Percentiles rank a stretch among this genome's conserved stretches.
Conservation (phyloP, 441 rosid genomes). For the Isatis lusitanica region DNA sequence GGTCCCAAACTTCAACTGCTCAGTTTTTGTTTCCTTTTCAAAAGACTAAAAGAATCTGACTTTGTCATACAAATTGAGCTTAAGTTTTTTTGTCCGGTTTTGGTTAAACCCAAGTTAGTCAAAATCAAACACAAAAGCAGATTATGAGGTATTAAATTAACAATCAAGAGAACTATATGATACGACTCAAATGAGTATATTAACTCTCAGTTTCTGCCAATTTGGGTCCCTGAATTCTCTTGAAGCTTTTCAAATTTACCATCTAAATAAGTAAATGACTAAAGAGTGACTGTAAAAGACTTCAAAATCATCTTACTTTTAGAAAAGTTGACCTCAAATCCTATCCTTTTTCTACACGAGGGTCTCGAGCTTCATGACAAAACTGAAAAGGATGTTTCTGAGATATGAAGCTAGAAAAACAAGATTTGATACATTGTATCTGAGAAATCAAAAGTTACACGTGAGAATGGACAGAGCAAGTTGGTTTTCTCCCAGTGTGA, state of each 20-base stretch:
- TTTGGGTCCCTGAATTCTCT: background rate
- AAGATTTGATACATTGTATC: constrained; percentile 18
- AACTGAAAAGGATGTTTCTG: background rate
- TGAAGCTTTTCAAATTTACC: background rate
- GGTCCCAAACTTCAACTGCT: constrained; percentile 32
- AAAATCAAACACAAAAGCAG: constrained; percentile 15
- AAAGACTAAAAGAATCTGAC: constrained; percentile 6
- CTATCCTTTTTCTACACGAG: background rate
- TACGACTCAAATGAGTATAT: background rate
- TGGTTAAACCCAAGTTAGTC: constrained; percentile 19
- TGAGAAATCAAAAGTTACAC: background rate
- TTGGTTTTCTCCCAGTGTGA: background rate
- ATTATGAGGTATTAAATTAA: constrained; percentile 16
- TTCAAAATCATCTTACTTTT: background rate
- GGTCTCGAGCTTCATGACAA: constrained; percentile 25
- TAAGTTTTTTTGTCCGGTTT: background rate
- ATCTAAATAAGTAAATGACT: background rate
- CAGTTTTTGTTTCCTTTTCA: constrained; percentile 27
- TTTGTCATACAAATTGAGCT: constrained; percentile 13
- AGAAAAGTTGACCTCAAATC: constrained; percentile 23
- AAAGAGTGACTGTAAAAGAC: constrained; percentile 5
- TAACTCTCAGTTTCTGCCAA: background rate
- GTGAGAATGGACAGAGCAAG: constrained; percentile 22
- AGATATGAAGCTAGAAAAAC: background rate
- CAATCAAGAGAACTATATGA: constrained; percentile 4